Evolutionary conservation across 257 asterid genomes (phyloP).

Genomic region (Nicotiana otophora): DNA sequence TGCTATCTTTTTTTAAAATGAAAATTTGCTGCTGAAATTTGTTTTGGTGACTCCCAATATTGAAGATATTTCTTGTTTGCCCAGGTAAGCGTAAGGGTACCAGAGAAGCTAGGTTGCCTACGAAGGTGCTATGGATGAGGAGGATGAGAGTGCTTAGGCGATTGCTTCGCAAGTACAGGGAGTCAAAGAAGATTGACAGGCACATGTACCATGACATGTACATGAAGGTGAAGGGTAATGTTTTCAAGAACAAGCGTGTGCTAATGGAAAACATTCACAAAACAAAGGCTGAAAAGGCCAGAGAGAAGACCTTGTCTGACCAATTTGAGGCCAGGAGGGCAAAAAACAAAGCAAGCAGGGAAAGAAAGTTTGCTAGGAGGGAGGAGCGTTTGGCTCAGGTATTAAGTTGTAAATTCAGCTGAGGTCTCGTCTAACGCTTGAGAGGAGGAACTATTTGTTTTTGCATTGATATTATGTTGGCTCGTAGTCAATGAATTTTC

Average conservation of each 20-base stretch:
- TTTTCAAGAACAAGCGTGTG: constrained; percentile 9
- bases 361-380: constrained; percentile 8
- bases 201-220: constrained; percentile 9
- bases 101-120: constrained; percentile 8
- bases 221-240: constrained; percentile 7
- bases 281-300: constrained; percentile 5
- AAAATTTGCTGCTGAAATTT: background rate
- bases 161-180: constrained; percentile 1
- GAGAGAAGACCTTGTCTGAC: background rate
- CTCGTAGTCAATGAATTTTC: background rate
- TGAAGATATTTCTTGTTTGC: background rate
- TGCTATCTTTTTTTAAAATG: background rate
- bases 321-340: constrained; percentile 11
- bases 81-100: constrained; percentile 3
- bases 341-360: constrained; percentile 3
- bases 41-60: background rate
- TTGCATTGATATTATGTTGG: background rate
- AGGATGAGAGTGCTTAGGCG: constrained; percentile 7
- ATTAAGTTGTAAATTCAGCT: background rate
- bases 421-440: background rate
- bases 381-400: constrained; percentile 11
- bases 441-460: background rate
- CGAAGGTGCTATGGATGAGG: constrained; percentile 7
- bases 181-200: background rate
- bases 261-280: constrained; percentile 3